Percentiles rank a stretch among this genome's conserved stretches.
Evolutionary conservation across 2,329 filamentous ascomycete species (phyloP).

Genomic region (Akanthomyces dipterigenus): DNA sequence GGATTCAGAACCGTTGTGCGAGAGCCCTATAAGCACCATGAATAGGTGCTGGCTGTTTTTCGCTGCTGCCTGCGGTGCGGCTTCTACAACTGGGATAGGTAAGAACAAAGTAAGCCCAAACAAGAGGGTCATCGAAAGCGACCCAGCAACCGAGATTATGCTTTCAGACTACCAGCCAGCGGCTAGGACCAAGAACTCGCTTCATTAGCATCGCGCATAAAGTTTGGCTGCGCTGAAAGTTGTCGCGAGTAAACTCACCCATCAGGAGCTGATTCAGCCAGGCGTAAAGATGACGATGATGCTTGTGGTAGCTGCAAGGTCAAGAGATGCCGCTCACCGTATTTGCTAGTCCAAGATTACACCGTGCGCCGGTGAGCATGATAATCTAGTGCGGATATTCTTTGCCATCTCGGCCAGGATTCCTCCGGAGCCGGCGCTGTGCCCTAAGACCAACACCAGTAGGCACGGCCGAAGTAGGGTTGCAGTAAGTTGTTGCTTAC

Average conservation of each 20-base stretch:
- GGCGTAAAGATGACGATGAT: background rate
- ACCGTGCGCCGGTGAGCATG: background rate
- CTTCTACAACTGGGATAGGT: background rate
- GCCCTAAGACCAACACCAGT: background rate
- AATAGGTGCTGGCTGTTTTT: background rate
- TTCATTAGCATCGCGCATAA: background rate
- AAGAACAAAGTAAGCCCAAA: background rate
- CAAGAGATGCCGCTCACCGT: background rate
- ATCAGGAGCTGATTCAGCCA: background rate
- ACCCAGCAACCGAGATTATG: background rate
- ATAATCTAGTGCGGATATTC: too few relatives aligned
- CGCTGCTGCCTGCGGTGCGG: background rate
- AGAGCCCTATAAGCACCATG: background rate
- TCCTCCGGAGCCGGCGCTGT: background rate
- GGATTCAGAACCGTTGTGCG: background rate
- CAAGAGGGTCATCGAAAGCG: background rate
- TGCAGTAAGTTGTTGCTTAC: background rate
- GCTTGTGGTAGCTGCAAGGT: background rate
- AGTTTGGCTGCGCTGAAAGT: background rate
- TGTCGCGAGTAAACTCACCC: background rate
- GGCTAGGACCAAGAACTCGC: background rate
- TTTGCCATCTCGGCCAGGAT: background rate
- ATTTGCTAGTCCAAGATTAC: background rate
- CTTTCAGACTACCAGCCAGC: background rate
- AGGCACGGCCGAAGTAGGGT: background rate